Evolutionary conservation across 2,329 filamentous ascomycete genomes (phyloP), one percentile per base, ranked within the genome.

Genomic region (Achaetomium macrosporum): DNA sequence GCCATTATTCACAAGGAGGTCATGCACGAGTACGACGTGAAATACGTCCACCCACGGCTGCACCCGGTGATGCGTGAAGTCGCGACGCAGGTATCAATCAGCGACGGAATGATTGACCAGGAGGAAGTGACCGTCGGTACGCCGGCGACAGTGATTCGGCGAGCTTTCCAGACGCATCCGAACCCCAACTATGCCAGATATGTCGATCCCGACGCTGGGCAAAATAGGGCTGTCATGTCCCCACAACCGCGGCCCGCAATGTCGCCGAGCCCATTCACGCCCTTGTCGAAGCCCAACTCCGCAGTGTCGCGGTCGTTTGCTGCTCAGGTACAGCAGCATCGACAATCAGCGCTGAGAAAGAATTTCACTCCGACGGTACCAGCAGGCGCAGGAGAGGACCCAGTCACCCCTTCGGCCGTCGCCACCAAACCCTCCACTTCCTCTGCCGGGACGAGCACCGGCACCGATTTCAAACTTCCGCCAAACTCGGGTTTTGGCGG

Each of bases 21-120:
- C 5, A 78, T 97, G 71, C 85, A 90, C 66, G 93, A 99, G 71
- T 99, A 99, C 66, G 90, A 97, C 66, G 88, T 83, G 61, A 99
- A 99, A 72, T 96, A 87, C 65, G 93, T 99, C 1, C 90, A 95
- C 64, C 93, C 93, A 2, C 80, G 85, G 11, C 81, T 95, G n/a
- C 88, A 95, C 61, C 88, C 87, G 8, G 76, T 87, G 5, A 88
- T 95, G 59, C 72, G 80, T 50, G 79, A 83, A 82, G 90, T 92
- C 1, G 87, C 83, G 6, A 93, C 87, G 1, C 92, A 97, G 68
- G 85, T 86, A 54, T 82, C 81, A 0, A 68, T 68, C 37, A 69
- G 71, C 42, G 73, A 77, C 15, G 69, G 73, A 9, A 69, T 69
- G 16, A 63, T 66, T 8, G 69, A 73, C 33, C 65, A 70, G 36